A percentile compares a stretch with the other conserved stretches of the same genome.
Evolutionary conservation across 1,139 yeast genomes (phyloP).

Genomic region (Hyphopichia pseudoburtonii): DNA sequence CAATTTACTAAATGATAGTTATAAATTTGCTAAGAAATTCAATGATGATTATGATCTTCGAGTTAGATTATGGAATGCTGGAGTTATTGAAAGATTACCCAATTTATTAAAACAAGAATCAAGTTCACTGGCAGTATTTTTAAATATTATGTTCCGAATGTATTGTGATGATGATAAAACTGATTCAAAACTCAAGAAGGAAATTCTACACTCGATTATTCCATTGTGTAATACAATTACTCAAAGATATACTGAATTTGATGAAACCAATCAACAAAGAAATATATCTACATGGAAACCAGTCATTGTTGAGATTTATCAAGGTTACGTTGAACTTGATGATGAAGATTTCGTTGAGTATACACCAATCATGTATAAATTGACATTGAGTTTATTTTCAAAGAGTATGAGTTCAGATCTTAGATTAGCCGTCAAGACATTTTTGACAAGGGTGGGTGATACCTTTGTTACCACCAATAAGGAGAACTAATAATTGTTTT

Average conservation of each 20-base stretch:
- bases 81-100: slow-evolving; percentile 89
- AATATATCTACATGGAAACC: slow-evolving; percentile 88
- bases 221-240: slow-evolving; percentile 74
- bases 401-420: slow-evolving; percentile 71
- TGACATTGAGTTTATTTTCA: slow-evolving; percentile 64
- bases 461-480: slow-evolving; percentile 32
- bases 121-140: slow-evolving; percentile 82
- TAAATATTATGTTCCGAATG: slow-evolving; percentile 75
- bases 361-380: slow-evolving; percentile 66
- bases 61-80: slow-evolving; percentile 85
- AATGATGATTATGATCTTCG: slow-evolving; percentile 87
- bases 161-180: slow-evolving; percentile 68
- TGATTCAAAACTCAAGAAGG: slow-evolving; percentile 30
- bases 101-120: slow-evolving; percentile 90
- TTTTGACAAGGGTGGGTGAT: slow-evolving; percentile 72
- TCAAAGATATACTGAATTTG: slow-evolving; percentile 67
- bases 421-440: slow-evolving; percentile 63
- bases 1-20: slow-evolving; percentile 62
- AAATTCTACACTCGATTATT: slow-evolving; percentile 55
- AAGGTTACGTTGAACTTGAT: slow-evolving; percentile 77
- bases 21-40: slow-evolving; percentile 79
- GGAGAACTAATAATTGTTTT: not conserved
- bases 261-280: slow-evolving; percentile 74
- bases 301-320: slow-evolving; percentile 81
- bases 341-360: slow-evolving; percentile 68